Evolutionary conservation across 2,329 filamentous ascomycete species (phyloP).

Genomic region (Cladosporium sp.): DNA sequence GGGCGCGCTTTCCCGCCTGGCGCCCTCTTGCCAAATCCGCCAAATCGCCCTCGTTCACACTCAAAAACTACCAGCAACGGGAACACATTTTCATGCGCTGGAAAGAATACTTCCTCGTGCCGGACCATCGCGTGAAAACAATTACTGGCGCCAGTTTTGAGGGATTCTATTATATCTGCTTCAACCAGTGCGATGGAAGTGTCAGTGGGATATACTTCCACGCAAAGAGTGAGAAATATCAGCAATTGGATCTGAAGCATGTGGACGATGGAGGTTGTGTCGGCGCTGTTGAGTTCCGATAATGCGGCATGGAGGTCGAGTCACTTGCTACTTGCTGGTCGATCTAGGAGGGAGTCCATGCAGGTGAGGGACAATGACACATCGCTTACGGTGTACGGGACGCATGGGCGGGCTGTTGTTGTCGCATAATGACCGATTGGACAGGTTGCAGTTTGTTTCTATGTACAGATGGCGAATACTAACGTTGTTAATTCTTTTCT

Average conservation of each 20-base stretch:
- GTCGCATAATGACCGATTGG: neutral
- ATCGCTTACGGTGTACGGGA: neutral
- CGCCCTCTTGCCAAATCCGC: constrained; percentile 66
- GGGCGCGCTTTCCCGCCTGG: constrained; percentile 86
- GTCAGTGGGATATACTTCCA: constrained; percentile 97
- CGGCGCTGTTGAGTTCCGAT: constrained; percentile 83
- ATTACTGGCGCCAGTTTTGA: constrained; percentile 96
- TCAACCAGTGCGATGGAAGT: constrained; percentile 82
- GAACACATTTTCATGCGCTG: constrained; percentile 98
- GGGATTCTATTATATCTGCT: constrained; percentile 98
- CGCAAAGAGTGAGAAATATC: constrained; percentile 96
- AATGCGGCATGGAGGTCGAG: constrained; percentile 30
- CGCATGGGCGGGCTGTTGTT: neutral
- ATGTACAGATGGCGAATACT: neutral
- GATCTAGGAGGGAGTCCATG: too few species aligned
- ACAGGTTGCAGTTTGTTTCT: neutral
- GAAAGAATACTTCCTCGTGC: constrained; percentile 98
- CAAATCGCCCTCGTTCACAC: constrained; percentile 55
- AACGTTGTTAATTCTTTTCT: neutral
- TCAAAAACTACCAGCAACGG: constrained; percentile 67
- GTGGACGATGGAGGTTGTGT: constrained; percentile 80
- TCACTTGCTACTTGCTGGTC: too few species aligned
- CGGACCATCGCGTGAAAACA: constrained; percentile 84
- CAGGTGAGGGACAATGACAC: too few species aligned
- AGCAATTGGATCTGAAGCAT: constrained; percentile 87